Base-by-base conservation (phyloP, 2,329 filamentous ascomycete species). In the Didymella keratinophila region DNA sequence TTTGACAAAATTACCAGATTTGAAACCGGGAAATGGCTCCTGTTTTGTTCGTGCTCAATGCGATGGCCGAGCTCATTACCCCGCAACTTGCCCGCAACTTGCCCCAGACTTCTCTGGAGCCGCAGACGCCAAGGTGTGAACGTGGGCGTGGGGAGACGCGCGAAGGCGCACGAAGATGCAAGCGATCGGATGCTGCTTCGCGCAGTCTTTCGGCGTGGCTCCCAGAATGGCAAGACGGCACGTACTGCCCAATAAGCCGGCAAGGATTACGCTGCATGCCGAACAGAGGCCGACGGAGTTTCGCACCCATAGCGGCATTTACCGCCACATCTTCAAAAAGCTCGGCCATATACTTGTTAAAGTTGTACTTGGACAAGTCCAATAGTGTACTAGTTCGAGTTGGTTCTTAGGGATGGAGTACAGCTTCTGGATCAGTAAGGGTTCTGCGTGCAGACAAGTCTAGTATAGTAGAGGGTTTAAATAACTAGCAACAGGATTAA, bases 11-110 rank as follows among this genome's bases (percentile, higher is more conserved):
- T 58, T 57, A 63, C 61, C 41, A 66, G 53, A 52, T 62, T 52
- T 34, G 58, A 60, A 56, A 52, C 55, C 52, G 64, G 51, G 42
- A 64, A 56, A 59, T 60, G 58, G 45, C 59, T 42, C 66, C 62
- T 18, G 51, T 61, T 45, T 62, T 64, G 51, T 46, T 60, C 12
- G 36, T 37, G 56, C 34, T 61, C 18, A 52, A 61, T 34, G 36
- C 41, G 30, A 41, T n/a, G 23, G 21, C 30, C 14, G 3, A 43
- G 4, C 12, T 20, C 11, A 7, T 28, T 56, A 56, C 58, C 58
- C 58, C 58, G 58, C 58, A 60, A 25, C 18, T 36, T 52, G 47
- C 28, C 51, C 49, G 39, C 25, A 45, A 46, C 27, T 54, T 51
- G 36, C 36, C 18, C n/a, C 36, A 39, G 36, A 39, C 18, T 39